Conservation (phyloP, 257 asterid genomes). For the Solanum virginianum region DNA sequence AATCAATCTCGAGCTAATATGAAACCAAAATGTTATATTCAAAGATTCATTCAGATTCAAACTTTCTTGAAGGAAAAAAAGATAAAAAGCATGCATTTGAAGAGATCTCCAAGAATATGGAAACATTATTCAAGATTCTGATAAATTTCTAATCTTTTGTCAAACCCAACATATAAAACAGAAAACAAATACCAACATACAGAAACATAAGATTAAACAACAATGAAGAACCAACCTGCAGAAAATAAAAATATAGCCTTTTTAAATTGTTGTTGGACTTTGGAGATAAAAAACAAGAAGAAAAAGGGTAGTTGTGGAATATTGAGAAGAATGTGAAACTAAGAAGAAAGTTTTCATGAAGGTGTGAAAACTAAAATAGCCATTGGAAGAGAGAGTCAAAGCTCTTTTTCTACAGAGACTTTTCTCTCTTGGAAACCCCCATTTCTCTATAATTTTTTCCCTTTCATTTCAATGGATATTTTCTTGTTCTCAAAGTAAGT, state of each 20-base stretch:
- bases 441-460: background rate
- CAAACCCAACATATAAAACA: background rate
- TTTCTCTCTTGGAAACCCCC: slow-evolving; percentile 16
- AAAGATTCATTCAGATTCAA: background rate
- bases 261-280: background rate
- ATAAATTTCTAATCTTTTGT: background rate
- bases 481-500: background rate
- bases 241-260: background rate
- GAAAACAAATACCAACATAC: background rate
- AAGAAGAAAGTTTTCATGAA: background rate
- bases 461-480: background rate
- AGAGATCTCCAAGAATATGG: background rate
- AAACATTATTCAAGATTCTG: background rate
- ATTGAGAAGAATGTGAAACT: background rate
- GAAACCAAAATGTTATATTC: background rate
- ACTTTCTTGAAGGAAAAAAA: background rate
- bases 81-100: background rate
- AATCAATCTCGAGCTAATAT: background rate
- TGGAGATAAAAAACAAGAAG: background rate
- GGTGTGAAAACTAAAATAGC: slow-evolving; percentile 8
- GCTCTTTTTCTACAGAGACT: slow-evolving; percentile 30
- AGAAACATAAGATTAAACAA: background rate
- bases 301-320: background rate
- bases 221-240: background rate
- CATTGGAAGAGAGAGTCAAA: slow-evolving; percentile 30